A percentile compares a stretch with the other conserved stretches of the same genome.
phyloP scores from a whole-genome alignment of 768 basidiomycete genomes.

The Sistotremastrum suecicum region DNA sequence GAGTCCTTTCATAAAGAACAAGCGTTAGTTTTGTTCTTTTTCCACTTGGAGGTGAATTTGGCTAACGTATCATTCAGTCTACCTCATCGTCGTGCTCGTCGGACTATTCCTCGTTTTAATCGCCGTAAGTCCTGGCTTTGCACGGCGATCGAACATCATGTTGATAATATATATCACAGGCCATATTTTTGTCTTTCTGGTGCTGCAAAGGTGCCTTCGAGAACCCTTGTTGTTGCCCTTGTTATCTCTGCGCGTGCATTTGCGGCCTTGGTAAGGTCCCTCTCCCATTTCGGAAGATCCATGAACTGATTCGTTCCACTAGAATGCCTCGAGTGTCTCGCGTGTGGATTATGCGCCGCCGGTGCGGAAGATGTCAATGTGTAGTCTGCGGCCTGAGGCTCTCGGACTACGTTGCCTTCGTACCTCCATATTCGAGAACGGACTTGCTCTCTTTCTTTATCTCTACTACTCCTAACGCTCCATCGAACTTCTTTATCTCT shows the following conservation, averaged over 20 bases:
- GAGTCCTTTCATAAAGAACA: constrained; percentile 7
- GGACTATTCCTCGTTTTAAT: constrained; percentile 42
- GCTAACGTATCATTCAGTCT: constrained; percentile 24
- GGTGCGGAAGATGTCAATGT: no score
- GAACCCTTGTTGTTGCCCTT: constrained; percentile 56
- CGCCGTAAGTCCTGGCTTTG: constrained; percentile 21
- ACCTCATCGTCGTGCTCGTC: constrained; percentile 52
- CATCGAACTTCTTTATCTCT: no score
- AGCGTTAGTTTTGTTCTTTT: constrained; percentile 3
- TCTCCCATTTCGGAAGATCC: no score
- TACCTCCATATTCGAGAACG: no score
- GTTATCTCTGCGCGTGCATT: constrained; percentile 60
- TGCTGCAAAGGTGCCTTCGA: constrained; percentile 32
- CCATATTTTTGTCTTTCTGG: background rate
- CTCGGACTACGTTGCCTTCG: no score
- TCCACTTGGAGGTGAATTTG: background rate
- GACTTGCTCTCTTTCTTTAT: no score
- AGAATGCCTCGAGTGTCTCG: no score
- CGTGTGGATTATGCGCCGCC: no score
- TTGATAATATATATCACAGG: background rate
- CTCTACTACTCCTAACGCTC: no score
- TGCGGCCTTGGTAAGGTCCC: constrained; percentile 41
- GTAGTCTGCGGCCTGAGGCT: no score
- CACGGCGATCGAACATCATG: background rate
- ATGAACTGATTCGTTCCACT: no score